Evolutionary conservation across 176 grass and related monocot species (phyloP).

Genomic region (Phragmites australis): DNA sequence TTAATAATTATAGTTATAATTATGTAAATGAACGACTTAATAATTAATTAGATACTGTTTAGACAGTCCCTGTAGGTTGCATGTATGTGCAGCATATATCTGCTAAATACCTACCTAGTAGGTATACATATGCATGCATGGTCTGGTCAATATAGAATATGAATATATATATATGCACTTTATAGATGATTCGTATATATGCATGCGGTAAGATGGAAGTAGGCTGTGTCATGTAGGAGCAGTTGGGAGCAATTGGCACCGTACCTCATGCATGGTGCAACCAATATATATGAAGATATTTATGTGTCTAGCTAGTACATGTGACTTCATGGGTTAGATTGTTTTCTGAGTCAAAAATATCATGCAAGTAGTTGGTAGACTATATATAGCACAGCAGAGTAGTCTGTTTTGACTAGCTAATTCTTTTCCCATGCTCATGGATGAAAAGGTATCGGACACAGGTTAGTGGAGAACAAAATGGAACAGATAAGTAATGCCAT

Average conservation of each 20-base stretch:
- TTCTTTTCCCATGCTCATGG: not conserved
- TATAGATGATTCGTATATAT: not conserved
- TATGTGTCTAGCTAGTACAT: slow-evolving; percentile 14
- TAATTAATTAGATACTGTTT: too few relatives aligned
- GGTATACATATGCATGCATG: too few relatives aligned
- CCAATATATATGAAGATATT: not conserved
- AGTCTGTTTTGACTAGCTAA: not conserved
- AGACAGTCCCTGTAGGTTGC: not conserved
- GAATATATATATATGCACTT: too few relatives aligned
- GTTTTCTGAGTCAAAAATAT: not conserved
- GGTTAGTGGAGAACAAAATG: not conserved
- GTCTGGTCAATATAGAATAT: too few relatives aligned
- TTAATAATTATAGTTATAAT: too few relatives aligned
- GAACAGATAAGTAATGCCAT: not conserved
- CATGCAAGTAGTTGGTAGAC: not conserved
- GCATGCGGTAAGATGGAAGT: not conserved
- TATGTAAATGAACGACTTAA: too few relatives aligned
- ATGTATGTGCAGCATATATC: not conserved
- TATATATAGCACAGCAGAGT: not conserved
- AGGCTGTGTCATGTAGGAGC: not conserved
- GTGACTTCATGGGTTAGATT: not conserved
- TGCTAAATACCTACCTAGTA: not conserved
- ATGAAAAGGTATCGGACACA: too few relatives aligned
- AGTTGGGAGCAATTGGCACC: not conserved
- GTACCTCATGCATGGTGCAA: not conserved